Percentiles rank a stretch among this genome's conserved stretches.
phyloP scores from a whole-genome alignment of 306 rosid genomes.

The Potentilla sterilis region DNA sequence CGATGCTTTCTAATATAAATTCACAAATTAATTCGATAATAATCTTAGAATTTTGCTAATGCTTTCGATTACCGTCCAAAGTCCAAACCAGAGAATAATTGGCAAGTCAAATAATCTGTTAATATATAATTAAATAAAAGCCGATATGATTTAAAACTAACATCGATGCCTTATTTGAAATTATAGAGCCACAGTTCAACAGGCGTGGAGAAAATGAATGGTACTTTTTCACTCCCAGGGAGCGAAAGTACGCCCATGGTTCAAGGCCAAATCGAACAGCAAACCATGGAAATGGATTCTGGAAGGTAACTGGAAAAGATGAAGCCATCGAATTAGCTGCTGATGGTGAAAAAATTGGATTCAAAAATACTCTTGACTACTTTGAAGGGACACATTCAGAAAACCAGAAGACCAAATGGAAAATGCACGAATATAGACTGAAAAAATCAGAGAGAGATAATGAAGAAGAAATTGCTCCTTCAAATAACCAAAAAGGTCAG shows the following conservation, averaged over 20 bases:
- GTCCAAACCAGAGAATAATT: too few relatives aligned
- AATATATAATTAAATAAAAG: too few relatives aligned
- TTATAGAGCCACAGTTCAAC: neutral
- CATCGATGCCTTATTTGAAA: neutral
- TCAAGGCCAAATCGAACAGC: conserved; percentile 5
- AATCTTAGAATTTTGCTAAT: too few relatives aligned
- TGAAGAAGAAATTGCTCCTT: neutral
- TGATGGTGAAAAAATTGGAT: neutral
- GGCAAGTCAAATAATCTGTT: too few relatives aligned
- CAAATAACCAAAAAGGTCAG: neutral
- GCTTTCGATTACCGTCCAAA: too few relatives aligned
- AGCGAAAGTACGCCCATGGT: conserved; percentile 6
- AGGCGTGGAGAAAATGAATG: conserved; percentile 4
- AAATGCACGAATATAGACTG: neutral
- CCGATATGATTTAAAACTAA: too few relatives aligned
- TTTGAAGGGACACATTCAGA: neutral
- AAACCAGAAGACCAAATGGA: neutral
- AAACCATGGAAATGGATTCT: neutral
- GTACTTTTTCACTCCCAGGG: conserved; percentile 18
- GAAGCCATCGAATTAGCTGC: neutral
- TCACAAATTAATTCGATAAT: neutral
- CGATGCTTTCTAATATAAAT: neutral
- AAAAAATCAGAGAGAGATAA: neutral
- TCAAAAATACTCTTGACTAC: conserved; percentile 3
- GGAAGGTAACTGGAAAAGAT: conserved; percentile 19